Evolutionary conservation across 208 protist genomes (phyloP), one percentile per base, ranked within the genome.

Genomic region (Phytomonas francai): DNA sequence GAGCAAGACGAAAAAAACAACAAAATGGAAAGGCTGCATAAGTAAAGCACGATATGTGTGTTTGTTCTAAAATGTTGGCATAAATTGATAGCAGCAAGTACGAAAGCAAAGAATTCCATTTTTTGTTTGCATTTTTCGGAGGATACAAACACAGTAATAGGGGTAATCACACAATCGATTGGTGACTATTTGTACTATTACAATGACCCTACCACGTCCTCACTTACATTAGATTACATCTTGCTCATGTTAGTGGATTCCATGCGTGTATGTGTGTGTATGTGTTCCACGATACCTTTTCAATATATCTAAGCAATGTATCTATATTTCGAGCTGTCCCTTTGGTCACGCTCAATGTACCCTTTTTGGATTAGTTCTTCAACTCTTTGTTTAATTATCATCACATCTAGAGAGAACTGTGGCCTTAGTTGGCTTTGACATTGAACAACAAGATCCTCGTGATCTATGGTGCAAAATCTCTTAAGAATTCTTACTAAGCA

Each of bases 401-500:
- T 89, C 12, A 78, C 56, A 58, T 96, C 88, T 1, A 82, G 80
- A 1, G 65, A 77, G 70, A 96, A 96, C 22, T 73, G 73, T 31
- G 68, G 34, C 58, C 63, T 72, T 3, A 96, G 74, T 74, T 90
- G 85, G 64, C 84, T 74, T 31, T 81, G 80, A 67, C 87, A 92
- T 72, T 95, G 79, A 16, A 78, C 77, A 8, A 95, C 42, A 45
- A 97, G 78, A 56, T 84, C 80, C 28, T 74, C 66, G 70, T 97
- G 92, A 34, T 76, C 68, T 9, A 97, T 63, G 11, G 77, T 73
- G 25, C 84, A 74, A 32, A 86, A 79, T 28, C 78, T 84, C 67
- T 97, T 95, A 85, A 94, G 92, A 31, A 95, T 89, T n/a, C 85
- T 78, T 22, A 94, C 83, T 11, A 97, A 66, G 56, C 84, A 93